phyloP scores from a whole-genome alignment of 2,329 filamentous ascomycete genomes.

The Claviceps cyperi region DNA sequence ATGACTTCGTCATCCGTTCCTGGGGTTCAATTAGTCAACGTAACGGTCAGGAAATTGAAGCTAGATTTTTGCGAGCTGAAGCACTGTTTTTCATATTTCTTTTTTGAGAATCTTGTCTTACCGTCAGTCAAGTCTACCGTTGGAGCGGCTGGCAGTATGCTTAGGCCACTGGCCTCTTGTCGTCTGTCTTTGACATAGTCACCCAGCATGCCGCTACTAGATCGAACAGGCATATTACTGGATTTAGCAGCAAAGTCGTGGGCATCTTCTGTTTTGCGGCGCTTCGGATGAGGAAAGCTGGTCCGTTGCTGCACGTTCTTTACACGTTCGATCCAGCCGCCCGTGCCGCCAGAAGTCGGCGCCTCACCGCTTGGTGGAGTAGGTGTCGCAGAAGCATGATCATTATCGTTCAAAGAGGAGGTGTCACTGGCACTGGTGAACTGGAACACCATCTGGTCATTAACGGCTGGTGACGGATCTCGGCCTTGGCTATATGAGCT shows the following conservation, averaged over 20 bases:
- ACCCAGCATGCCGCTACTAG: constrained; percentile 44
- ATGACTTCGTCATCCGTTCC: constrained; percentile 41
- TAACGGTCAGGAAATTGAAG: background rate
- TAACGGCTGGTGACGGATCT: constrained; percentile 7
- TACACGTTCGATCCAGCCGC: constrained; percentile 56
- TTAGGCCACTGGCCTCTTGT: constrained; percentile 23
- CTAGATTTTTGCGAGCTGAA: background rate
- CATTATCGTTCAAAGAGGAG: constrained; percentile 18
- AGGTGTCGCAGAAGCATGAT: constrained; percentile 21
- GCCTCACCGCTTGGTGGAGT: constrained; percentile 14
- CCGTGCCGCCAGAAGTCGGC: constrained; percentile 27
- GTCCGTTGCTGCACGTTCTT: constrained; percentile 59
- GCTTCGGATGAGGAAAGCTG: constrained; percentile 46
- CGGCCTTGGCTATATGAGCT: constrained; percentile 8
- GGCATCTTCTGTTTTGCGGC: constrained; percentile 41
- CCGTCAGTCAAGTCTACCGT: constrained; percentile 46
- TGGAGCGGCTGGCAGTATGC: constrained; percentile 18
- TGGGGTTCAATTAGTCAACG: constrained; percentile 1
- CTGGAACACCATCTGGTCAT: constrained; percentile 24
- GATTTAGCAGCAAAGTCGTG: constrained; percentile 25
- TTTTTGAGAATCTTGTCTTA: constrained; percentile 12
- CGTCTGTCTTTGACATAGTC: constrained; percentile 50
- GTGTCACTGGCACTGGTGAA: constrained; percentile 24
- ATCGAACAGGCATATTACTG: constrained; percentile 14
- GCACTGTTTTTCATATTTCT: background rate